A percentile compares a stretch with the other conserved stretches of the same genome.
These are phyloP conservation scores for Amanita polypyramis DNA, from an alignment of 768 basidiomycete genomes.

Conservation along the genomic window DNA sequence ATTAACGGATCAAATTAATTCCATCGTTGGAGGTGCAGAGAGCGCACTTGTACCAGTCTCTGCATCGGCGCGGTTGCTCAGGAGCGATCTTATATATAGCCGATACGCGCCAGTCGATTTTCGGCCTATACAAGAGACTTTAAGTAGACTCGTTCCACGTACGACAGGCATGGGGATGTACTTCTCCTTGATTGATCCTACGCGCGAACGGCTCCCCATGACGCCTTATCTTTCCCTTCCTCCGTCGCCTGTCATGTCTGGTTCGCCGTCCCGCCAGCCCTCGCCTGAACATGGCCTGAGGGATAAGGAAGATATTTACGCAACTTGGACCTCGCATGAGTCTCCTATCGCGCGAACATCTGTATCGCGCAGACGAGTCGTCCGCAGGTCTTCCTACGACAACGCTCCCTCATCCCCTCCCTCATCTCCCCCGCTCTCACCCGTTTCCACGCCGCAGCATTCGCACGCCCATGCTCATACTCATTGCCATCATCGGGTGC, in stretches of 20 bases:
- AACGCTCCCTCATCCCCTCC: not conserved
- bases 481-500: constrained; percentile 15
- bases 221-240: constrained; percentile 31
- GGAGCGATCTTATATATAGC: constrained; percentile 47
- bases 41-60: constrained; percentile 40
- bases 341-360: no score
- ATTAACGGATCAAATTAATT: constrained; percentile 20
- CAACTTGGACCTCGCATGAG: not conserved
- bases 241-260: constrained; percentile 16
- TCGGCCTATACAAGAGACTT: constrained; percentile 33
- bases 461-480: constrained; percentile 4
- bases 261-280: constrained; percentile 17
- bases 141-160: constrained; percentile 41
- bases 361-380: not conserved
- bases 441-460: not conserved
- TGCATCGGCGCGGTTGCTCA: constrained; percentile 40
- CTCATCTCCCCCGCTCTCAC: not conserved
- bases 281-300: constrained; percentile 13
- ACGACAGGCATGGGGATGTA: constrained; percentile 56
- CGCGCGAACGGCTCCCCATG: constrained; percentile 43
- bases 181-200: constrained; percentile 54
- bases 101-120: constrained; percentile 54
- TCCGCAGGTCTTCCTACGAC: not conserved
- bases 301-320: not conserved
- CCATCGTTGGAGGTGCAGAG: constrained; percentile 30